phyloP scores from a whole-genome alignment of 2,329 filamentous ascomycete genomes.

The Curvularia eragrostidis region DNA sequence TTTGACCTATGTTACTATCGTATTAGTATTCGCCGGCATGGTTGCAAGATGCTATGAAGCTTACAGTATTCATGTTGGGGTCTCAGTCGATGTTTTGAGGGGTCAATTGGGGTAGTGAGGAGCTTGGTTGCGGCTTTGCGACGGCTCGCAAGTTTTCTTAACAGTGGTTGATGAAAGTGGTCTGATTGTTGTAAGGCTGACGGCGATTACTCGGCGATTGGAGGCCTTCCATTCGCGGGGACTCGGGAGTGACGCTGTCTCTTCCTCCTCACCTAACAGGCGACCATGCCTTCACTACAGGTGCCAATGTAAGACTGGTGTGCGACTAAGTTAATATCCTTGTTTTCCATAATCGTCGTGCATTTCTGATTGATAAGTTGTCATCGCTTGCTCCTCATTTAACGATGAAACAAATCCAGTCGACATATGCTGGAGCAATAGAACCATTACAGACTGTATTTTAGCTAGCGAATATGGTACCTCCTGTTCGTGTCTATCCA shows the following conservation, averaged over 20 bases:
- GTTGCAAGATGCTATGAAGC: conserved; percentile 20
- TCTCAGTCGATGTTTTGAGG: background rate
- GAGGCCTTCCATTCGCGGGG: background rate
- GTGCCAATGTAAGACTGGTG: background rate
- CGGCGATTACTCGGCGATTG: conserved; percentile 19
- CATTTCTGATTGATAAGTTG: background rate
- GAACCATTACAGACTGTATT: background rate
- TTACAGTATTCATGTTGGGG: conserved; percentile 60
- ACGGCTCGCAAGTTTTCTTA: conserved; percentile 27
- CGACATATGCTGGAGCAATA: background rate
- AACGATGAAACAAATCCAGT: background rate
- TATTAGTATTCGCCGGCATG: background rate
- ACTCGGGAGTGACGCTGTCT: background rate
- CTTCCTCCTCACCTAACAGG: background rate
- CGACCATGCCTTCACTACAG: background rate
- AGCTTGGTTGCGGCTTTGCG: conserved; percentile 7
- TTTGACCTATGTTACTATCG: conserved; percentile 54
- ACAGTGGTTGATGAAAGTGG: conserved; percentile 38
- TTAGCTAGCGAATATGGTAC: background rate
- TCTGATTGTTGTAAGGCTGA: conserved; percentile 32
- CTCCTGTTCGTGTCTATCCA: background rate
- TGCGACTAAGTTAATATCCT: too few species aligned
- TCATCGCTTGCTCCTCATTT: background rate
- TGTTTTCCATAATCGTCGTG: too few species aligned
- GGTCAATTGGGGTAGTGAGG: conserved; percentile 1